Base-by-base conservation (phyloP, 805 yeast genomes). In the Yamadazyma sp. region DNA sequence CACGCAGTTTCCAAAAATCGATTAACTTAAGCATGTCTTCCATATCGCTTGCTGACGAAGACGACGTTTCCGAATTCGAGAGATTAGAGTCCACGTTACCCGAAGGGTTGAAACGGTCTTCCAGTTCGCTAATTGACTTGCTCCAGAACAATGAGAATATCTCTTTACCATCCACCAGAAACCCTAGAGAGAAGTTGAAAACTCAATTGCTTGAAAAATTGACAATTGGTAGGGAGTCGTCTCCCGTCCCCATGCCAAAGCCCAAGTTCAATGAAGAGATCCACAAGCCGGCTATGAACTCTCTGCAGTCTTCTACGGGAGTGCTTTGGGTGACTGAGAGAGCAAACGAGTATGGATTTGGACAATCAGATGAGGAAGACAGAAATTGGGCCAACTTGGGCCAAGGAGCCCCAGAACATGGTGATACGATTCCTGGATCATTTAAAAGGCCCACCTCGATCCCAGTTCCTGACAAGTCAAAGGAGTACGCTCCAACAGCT, bases 361-460 rank as follows among this genome's bases (percentile, higher is more conserved):
- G 62, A 32, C 28, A 36, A 13, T 30, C 40, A 17, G 59, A 60
- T 6, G 68, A 64, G 34, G 59, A 59, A 30, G 60, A 56, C 39
- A 59, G 59, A 28, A 61, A 63, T 9, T 77, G 82, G 82, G 75
- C 79, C 25, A 77, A 77, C 52, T 60, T 77, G 53, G 83, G 83
- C 28, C 83, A 77, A 53, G 83, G 83, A 32, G 78, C 80, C 40
- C 82, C 83, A 3, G 82, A 77, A 52, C 80, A 77, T 37, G 82
- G 82, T 15, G 78, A 73, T 32, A 66, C 71, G 6, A 61, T 77
- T 30, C 77, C 77, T 2, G 82, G 82, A 3, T 77, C 81, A 21
- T 75, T 76, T 53, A 63, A 66, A 37, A 61, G 80, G 53, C 83
- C 83, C 3, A 62, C 61, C 1, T 48, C 64, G 6, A 59, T 77